Evolutionary conservation across 106 monocot species (phyloP), one percentile per base, ranked within the genome.

Genomic region (Allium fistulosum): DNA sequence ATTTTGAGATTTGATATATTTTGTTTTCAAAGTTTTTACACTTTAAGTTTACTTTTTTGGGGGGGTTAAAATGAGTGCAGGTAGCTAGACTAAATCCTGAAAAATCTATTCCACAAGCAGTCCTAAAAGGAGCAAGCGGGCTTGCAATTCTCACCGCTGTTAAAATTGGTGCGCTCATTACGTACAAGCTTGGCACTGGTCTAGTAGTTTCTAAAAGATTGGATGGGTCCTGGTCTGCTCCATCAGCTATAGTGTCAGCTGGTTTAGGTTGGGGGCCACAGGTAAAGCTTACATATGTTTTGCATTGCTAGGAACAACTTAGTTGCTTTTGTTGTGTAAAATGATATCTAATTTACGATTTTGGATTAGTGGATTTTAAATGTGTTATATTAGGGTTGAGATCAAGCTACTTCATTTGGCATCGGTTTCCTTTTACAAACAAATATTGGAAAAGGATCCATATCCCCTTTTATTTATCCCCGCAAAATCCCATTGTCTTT

Each of bases 261-360:
- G 96, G 96, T 66, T 69, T 96, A 70, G 96, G 96, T 75, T 96
- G 96, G 96, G 96, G 96, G 60, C 86, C 86, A 68, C 96, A 95
- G 91, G 96, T 96, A 37, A 37, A 37, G 37, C 37, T 37, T 37
- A 37, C 37, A 37, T 37, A 5, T 37, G 5, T 37, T 37, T 37
- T 37, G 37, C 37, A 37, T 37, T 37, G 5, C 37, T 37, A 37
- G 37, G 37, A 37, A 37, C 37, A 37, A 37, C 37, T 37, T 37
- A 37, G 2, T 37, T 37, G 2, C 37, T 37, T 37, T 37, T 4
- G 37, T 37, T 37, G 37, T 5, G 5, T 37, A 22, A 22, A 22
- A 22, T 37, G 37, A 37, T 37, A 37, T 37, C 37, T 37, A 4
- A 37, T 37, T 37, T 37, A 37, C 37, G 5, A 37, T 37, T 22